These are phyloP conservation scores for Telopea speciosissima DNA, from an alignment of 177 flowering plant genomes.

Conservation along the genomic window DNA sequence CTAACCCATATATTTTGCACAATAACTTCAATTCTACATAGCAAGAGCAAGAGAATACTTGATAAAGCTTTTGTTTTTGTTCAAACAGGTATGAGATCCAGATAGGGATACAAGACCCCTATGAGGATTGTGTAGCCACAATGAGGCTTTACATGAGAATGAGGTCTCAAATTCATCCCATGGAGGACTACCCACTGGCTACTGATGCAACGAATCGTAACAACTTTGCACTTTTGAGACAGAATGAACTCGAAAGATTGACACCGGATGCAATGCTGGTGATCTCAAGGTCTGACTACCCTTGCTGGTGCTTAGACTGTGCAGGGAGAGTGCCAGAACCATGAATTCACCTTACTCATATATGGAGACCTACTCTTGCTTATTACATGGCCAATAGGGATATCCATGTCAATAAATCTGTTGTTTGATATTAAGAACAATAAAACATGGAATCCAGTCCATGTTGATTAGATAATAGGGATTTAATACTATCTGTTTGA, in stretches of 20 bases:
- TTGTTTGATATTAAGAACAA: background rate
- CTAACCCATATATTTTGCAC: background rate
- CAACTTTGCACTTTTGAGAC: conserved; percentile 50
- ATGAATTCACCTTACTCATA: background rate
- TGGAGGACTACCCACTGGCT: conserved; percentile 47
- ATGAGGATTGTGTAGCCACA: conserved; percentile 78
- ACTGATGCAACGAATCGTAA: conserved; percentile 60
- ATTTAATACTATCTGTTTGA: background rate
- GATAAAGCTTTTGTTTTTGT: background rate
- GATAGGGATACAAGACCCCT: conserved; percentile 76
- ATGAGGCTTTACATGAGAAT: conserved; percentile 88
- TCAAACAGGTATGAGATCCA: conserved; percentile 75
- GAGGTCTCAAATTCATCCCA: conserved; percentile 52
- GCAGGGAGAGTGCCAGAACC: conserved; percentile 6
- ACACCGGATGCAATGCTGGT: conserved; percentile 61
- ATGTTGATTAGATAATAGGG: background rate
- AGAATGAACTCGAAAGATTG: conserved; percentile 75
- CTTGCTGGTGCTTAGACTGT: conserved; percentile 89
- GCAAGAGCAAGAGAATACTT: background rate
- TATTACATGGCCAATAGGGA: too few species aligned
- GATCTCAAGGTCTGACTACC: conserved; percentile 77
- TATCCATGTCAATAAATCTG: background rate
- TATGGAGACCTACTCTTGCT: background rate
- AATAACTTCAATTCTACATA: too few species aligned
- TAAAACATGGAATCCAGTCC: background rate